Base-by-base conservation (phyloP, 495 filamentous ascomycete species). In the Gamarada debralockiae region DNA sequence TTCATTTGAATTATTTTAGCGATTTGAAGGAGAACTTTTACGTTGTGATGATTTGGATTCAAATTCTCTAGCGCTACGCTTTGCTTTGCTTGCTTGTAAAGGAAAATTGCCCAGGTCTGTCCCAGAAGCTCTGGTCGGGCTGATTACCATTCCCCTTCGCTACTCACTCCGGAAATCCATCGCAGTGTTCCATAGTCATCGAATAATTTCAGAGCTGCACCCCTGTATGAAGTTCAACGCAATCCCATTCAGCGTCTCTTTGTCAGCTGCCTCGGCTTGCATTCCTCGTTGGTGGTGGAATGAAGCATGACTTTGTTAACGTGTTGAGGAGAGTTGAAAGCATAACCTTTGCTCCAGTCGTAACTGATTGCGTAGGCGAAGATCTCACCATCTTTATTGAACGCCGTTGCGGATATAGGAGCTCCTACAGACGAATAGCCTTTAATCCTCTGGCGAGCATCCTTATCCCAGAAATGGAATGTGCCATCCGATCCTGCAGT, bases 321-420 rank as follows among this genome's bases (percentile, higher is more conserved):
- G 24, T 77, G 74, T 55, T 82, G 73, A 18, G 77, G 81, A 31
- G 65, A 88, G 65, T 93, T 92, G 24, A 66, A 73, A 7, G 76
- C 71, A 68, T 87, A 91, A 9, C 91, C 91, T 69, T 93, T 93
- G 64, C 84, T 86, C 91, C 91, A 96, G 71, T 96, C 91, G 59
- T 96, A 96, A 59, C 87, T 89, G 21, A 95, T 79, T 2, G 90
- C 85, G 62, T 96, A 96, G n/a, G 90, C 90, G 63, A 95, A 93
- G 53, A 92, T 86, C 55, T 70, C 81, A 47, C 90, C 91, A 49
- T 72, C 80, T 37, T 77, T 69, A 65, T 85, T 87, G 75, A 96
- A 96, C 6, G 73, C 80, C 3, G 85, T 87, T 27, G 83, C 80
- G 12, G 84, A 81, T 66, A 96, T 90, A 45, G 83, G 82, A 3